phyloP scores from a whole-genome alignment of 73 alveolate genomes.

The Paramecium sexaurelia region DNA sequence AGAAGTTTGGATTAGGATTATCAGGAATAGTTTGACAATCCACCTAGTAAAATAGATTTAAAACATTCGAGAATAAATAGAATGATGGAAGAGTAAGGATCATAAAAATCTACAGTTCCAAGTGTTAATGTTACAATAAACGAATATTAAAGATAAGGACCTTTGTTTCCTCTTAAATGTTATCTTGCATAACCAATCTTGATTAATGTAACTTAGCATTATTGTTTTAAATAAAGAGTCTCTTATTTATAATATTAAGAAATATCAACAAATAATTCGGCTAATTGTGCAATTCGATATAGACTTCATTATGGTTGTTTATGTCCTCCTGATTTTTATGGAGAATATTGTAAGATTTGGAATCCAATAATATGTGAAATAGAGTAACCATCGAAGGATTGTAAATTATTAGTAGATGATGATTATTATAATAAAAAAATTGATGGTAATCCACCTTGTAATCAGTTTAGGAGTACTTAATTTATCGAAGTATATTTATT shows the following conservation, averaged over 20 bases:
- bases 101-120: background rate
- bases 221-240: constrained; percentile 6
- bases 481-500: background rate
- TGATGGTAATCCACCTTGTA: constrained; percentile 48
- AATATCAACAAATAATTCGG: background rate
- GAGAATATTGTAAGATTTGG: background rate
- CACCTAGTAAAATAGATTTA: background rate
- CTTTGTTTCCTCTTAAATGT: background rate
- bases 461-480: background rate
- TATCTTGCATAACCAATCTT: background rate
- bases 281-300: background rate
- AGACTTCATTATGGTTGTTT: constrained; percentile 20
- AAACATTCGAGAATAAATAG: background rate
- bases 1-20: background rate
- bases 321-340: constrained; percentile 32
- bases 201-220: background rate
- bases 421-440: background rate
- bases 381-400: background rate
- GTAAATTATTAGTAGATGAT: background rate
- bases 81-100: background rate
- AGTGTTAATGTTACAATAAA: background rate
- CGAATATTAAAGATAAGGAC: constrained; percentile 38
- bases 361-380: background rate
- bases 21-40: background rate
- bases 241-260: background rate